Percentiles rank a stretch among this genome's conserved stretches.
These are phyloP conservation scores for Didymella pomorum DNA, from an alignment of 2,329 filamentous ascomycete species.

Conservation along the genomic window DNA sequence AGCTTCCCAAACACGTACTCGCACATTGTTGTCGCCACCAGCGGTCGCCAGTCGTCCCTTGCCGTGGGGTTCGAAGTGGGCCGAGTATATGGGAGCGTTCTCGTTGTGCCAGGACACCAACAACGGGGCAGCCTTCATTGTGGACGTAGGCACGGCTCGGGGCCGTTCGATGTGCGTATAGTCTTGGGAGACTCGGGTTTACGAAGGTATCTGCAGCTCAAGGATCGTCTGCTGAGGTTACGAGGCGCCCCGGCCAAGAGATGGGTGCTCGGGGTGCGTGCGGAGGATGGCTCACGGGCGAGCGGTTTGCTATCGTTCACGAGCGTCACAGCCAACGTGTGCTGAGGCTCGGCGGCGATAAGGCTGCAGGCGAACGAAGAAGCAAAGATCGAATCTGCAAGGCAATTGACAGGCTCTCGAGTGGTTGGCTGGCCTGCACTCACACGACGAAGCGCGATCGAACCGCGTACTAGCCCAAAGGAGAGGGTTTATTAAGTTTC, in stretches of 20 bases:
- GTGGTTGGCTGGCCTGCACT: constrained; percentile 25
- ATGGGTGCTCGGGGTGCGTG: constrained; percentile 17
- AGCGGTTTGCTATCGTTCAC: constrained; percentile 20
- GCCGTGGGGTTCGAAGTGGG: constrained; percentile 92
- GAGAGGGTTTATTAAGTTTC: constrained; percentile 23
- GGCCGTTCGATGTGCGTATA: constrained; percentile 23
- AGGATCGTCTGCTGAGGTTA: constrained; percentile 13
- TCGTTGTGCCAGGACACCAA: constrained; percentile 99
- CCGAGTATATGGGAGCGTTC: constrained; percentile 95
- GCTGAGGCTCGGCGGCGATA: not conserved
- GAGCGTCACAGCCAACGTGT: constrained; percentile 13
- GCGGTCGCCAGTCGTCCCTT: constrained; percentile 92
- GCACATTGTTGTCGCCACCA: constrained; percentile 95
- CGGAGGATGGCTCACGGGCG: constrained; percentile 22
- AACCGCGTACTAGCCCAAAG: constrained; percentile 32
- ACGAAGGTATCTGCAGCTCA: constrained; percentile 10
- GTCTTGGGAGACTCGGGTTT: not conserved
- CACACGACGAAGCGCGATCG: constrained; percentile 28
- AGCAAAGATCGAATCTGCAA: constrained; percentile 18
- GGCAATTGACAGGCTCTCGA: constrained; percentile 30
- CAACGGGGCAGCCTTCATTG: constrained; percentile 94
- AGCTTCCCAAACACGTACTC: constrained; percentile 64
- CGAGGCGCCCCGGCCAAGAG: constrained; percentile 22
- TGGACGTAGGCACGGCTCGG: constrained; percentile 33
- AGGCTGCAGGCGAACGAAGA: constrained; percentile 3